Evolutionary conservation across 257 asterid species (phyloP).

Genomic region (Leptodermis oblonga): DNA sequence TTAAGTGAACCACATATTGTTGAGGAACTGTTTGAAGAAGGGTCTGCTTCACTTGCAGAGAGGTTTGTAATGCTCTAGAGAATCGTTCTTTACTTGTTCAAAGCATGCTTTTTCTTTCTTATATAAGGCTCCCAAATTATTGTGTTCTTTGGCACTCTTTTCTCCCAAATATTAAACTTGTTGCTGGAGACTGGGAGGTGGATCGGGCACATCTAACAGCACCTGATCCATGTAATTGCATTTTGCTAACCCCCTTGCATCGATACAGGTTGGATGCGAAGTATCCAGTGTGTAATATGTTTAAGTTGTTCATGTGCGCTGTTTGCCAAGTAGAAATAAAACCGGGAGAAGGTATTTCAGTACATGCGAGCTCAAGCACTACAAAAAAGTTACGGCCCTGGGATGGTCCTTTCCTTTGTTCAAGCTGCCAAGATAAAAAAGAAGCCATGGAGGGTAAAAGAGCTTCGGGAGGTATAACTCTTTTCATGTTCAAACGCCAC

Average conservation of each 20-base stretch:
- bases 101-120: neutral
- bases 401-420: conserved; percentile 97
- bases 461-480: conserved; percentile 62
- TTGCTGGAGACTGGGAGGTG: neutral
- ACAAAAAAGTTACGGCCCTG: conserved; percentile 77
- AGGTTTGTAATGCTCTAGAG: conserved; percentile 38
- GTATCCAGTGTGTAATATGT: conserved; percentile 93
- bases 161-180: neutral
- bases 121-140: neutral
- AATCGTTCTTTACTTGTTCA: conserved; percentile 2
- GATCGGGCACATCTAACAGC: neutral
- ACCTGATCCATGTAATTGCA: neutral
- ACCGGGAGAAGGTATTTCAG: conserved; percentile 90
- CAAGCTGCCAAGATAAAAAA: conserved; percentile 88
- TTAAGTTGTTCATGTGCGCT: conserved; percentile 89
- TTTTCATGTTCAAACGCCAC: conserved; percentile 8
- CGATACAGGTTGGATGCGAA: conserved; percentile 68
- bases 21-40: conserved; percentile 92
- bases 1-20: conserved; percentile 56
- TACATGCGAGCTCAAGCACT: conserved; percentile 52
- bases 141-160: neutral
- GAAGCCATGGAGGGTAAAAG: conserved; percentile 98
- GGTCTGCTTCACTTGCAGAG: conserved; percentile 89
- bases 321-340: conserved; percentile 91
- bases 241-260: conserved; percentile 12